phyloP scores from a whole-genome alignment of 2,329 filamentous ascomycete genomes.

The Clonostachys byssicola region DNA sequence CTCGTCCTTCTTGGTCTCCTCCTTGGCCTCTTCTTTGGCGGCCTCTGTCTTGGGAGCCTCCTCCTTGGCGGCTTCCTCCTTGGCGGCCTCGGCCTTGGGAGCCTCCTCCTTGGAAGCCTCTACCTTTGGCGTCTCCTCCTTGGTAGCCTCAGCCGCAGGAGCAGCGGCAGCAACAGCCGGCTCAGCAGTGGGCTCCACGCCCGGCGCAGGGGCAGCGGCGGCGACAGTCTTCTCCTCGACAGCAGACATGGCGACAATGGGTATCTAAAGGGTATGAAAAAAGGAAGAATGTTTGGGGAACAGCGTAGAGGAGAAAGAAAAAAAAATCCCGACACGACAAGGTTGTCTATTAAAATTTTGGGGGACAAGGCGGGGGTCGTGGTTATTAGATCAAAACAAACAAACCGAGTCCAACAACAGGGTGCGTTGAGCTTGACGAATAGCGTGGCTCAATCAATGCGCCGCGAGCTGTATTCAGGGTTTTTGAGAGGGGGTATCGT shows the following conservation, averaged over 20 bases:
- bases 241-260: background rate
- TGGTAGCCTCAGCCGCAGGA: constrained; percentile 8
- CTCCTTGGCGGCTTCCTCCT: constrained; percentile 8
- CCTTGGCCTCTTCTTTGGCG: constrained; percentile 5
- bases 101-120: constrained; percentile 6
- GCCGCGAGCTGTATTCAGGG: too few species aligned
- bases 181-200: background rate
- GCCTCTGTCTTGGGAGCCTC: constrained; percentile 1
- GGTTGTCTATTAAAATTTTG: too few species aligned
- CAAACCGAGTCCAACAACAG: too few species aligned
- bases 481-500: too few species aligned
- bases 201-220: background rate
- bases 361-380: too few species aligned
- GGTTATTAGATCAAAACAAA: too few species aligned
- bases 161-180: background rate
- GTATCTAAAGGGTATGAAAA: background rate
- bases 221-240: background rate
- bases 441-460: too few species aligned
- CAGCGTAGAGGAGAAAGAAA: too few species aligned
- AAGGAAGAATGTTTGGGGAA: too few species aligned
- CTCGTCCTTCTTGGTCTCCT: constrained; percentile 8
- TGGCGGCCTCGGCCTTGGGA: constrained; percentile 4
- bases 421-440: too few species aligned
- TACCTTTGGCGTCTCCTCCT: constrained; percentile 1
- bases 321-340: too few species aligned